These are phyloP conservation scores for Dipteronia sinensis DNA, from an alignment of 345 rosid genomes.

Conservation along the genomic window DNA sequence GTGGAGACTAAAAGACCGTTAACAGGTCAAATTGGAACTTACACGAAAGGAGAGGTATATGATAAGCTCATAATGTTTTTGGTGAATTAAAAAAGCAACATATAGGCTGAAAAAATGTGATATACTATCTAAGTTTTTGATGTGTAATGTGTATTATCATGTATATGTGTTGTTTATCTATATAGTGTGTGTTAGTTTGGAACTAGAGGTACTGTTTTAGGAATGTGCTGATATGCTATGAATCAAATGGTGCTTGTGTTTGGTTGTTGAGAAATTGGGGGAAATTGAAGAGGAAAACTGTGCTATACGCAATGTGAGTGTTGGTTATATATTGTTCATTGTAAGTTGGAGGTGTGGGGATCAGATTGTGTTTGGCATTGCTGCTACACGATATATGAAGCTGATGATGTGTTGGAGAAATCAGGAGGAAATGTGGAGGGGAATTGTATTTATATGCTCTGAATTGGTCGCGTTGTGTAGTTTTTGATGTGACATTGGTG, in stretches of 20 bases:
- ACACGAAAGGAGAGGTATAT: conserved; percentile 70
- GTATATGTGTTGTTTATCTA: not conserved
- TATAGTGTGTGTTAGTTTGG: too few species aligned
- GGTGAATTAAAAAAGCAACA: not conserved
- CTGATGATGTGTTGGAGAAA: not conserved
- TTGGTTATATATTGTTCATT: not conserved
- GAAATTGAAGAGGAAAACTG: too few species aligned
- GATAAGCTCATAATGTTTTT: not conserved
- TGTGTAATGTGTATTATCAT: not conserved
- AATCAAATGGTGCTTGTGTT: too few species aligned
- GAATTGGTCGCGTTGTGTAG: not conserved
- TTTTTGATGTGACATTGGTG: not conserved
- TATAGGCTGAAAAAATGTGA: too few species aligned
- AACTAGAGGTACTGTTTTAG: too few species aligned
- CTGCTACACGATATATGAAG: not conserved
- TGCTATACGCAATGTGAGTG: not conserved
- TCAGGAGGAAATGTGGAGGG: not conserved
- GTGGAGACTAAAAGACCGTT: conserved; percentile 60
- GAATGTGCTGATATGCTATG: too few species aligned
- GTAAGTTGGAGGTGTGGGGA: too few species aligned
- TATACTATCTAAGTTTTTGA: not conserved
- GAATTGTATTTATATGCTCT: not conserved
- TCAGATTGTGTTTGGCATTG: not conserved
- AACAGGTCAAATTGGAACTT: conserved; percentile 73
- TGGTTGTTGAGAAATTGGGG: too few species aligned